Evolutionary conservation across 2,329 filamentous ascomycete species (phyloP), one percentile per base, ranked within the genome.

Genomic region (Coniochaeta sp.): DNA sequence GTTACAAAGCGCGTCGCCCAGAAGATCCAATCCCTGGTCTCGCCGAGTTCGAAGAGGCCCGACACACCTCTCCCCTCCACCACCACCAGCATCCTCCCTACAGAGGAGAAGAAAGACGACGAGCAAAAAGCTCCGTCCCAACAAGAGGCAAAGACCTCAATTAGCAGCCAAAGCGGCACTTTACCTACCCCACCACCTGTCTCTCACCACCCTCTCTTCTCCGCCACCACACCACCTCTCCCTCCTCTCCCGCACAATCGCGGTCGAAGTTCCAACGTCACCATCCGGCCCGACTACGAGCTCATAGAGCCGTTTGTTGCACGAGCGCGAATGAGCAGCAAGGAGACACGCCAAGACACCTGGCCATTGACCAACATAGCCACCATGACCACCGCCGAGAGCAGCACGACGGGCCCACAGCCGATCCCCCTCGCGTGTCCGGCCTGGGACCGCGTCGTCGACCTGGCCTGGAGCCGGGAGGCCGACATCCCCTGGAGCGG

Each of bases 401-500:
- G 28, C 30, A 14, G 22, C 46, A 27, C 26, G 16, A 24, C 20
- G 32, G 14, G 27, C 51, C 22, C 32, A 38, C 30, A 32, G 40
- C 14, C 38, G 38, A 13, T 33, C 18, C 30, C 46, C 24, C 35
- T 49, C 20, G 48, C 50, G 28, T 38, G 24, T 40, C 54, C 57
- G 3, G 49, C 57, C 1, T 60, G 58, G 47, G 60, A 61, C 48
- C 58, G 60, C 12, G 56, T 51, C 2, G 54, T 59, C 13, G 60
- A 61, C 24, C n/a, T 60, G 6, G 24, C 53, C 5, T 60, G 57
- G 60, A 32, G 52, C 16, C 47, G 47, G 7, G 50, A 50, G 3
- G 40, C 50, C 10, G 51, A 40, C 9, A n/a, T 33, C 4, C 51
- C 12, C 20, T 56, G 18, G 35, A 40, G 22, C 12, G 47, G 20